Base-by-base conservation (phyloP, 495 filamentous ascomycete species). In the Pyrenopolyporus hunteri region DNA sequence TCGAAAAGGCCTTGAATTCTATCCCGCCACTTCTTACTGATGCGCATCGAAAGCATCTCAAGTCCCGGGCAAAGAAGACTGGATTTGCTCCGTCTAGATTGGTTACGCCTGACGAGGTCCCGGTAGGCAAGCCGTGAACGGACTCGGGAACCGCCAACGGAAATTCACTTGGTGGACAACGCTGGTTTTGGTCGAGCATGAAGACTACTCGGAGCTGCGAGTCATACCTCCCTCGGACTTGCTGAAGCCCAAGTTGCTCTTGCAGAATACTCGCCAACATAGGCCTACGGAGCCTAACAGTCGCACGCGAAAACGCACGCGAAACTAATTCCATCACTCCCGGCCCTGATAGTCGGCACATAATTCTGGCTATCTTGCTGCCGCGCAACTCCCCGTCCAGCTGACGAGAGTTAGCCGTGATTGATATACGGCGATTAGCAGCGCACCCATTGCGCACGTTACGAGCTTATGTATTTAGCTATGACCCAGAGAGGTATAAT, bases 11-110 rank as follows among this genome's bases (percentile, higher is more conserved):
- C 11, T 5, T 57, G 11, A 20, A n/a, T 4, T 44, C 44, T 1
- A 57, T 63, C 8, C 59, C 59, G n/a, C 16, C 46, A 2, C 37
- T 63, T 1, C 59, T 57, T 3, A 49, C 51, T 23, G 59, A 55
- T 5, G n/a, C 45, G 13, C 59, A 63, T 9, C 37, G 25, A 28
- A 53, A 45, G 5, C 59, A 57, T 25, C 52, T 63, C 32, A 37
- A 50, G 2, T 25, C 17, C 13, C 59, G 52, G 39, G 51, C 52
- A 1, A 57, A 32, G 36, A 63, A 63, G 19, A 44, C 59, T 6
- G 59, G 59, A 22, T 44, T 63, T 33, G 42, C 42, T 23, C 33
- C 29, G 10, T 22, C 42, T 5, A 9, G 26, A 9, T 29, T 29
- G 9, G 9, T 5, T 29, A 5, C 9, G 26, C 35, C 35, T 39